Conservation (phyloP, 495 filamentous ascomycete genomes). For the Penicillium ochrochloron region DNA sequence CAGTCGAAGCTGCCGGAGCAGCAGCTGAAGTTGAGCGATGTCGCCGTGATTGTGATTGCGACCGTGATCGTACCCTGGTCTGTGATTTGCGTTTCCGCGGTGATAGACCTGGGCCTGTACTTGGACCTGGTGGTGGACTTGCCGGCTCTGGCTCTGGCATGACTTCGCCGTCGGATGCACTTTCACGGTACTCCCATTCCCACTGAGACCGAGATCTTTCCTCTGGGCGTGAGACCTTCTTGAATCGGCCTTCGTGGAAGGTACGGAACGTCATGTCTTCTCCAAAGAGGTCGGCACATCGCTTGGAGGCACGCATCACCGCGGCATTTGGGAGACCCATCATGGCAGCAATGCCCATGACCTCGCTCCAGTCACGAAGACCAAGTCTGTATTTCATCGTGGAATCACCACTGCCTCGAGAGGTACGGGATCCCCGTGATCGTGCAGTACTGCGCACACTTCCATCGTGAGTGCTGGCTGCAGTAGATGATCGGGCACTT, state of each 20-base stretch:
- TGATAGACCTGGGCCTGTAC: neutral
- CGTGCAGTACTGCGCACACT: conserved; percentile 22
- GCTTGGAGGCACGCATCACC: conserved; percentile 65
- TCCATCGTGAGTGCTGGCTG: conserved; percentile 8
- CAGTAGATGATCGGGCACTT: conserved; percentile 12
- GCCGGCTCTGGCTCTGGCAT: neutral
- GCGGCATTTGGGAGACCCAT: conserved; percentile 65
- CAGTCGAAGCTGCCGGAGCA: neutral
- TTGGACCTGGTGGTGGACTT: conserved; percentile 1
- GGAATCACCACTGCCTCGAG: neutral
- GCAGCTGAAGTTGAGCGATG: conserved; percentile 2
- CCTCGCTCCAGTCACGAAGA: conserved; percentile 79
- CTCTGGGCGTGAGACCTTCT: conserved; percentile 29
- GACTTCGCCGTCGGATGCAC: conserved; percentile 24
- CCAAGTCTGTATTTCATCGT: conserved; percentile 33
- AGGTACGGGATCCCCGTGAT: conserved; percentile 27
- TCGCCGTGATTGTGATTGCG: conserved; percentile 2
- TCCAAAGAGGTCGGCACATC: conserved; percentile 73
- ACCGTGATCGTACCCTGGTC: neutral
- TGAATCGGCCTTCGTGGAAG: conserved; percentile 49
- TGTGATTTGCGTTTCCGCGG: conserved; percentile 8
- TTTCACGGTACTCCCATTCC: conserved; percentile 36
- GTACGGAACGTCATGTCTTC: conserved; percentile 66
- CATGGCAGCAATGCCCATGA: conserved; percentile 74
- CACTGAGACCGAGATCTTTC: conserved; percentile 21